Evolutionary conservation across 1,139 yeast genomes (phyloP).

Genomic region (Pichia sp.): DNA sequence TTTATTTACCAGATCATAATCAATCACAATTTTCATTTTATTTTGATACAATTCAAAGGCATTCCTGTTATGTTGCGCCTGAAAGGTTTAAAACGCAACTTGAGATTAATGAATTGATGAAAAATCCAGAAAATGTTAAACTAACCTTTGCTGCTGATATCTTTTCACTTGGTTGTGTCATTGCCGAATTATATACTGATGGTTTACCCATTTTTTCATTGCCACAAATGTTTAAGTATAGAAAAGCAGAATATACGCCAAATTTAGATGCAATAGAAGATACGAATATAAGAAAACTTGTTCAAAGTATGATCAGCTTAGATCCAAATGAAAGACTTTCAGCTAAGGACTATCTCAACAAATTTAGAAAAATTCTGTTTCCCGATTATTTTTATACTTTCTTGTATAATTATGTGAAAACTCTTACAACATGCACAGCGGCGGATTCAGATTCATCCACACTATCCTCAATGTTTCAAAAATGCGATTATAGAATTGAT

Average conservation of each 20-base stretch:
- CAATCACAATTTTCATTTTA: conserved; percentile 92
- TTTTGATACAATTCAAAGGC: conserved; percentile 81
- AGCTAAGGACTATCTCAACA: conserved; percentile 47
- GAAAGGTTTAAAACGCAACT: conserved; percentile 60
- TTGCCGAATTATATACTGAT: conserved; percentile 82
- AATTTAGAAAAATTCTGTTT: conserved; percentile 48
- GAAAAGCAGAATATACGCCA: conserved; percentile 61
- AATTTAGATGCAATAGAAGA: conserved; percentile 51
- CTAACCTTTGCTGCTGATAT: conserved; percentile 72
- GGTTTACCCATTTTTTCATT: conserved; percentile 83
- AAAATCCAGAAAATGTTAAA: conserved; percentile 32
- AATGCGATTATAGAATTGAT: conserved; percentile 56
- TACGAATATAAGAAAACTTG: conserved; percentile 43
- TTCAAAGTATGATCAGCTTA: conserved; percentile 54
- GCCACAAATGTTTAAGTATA: conserved; percentile 80
- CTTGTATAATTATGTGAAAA: conserved; percentile 58
- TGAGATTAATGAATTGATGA: conserved; percentile 24
- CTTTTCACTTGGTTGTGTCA: conserved; percentile 86
- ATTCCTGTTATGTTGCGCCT: conserved; percentile 90
- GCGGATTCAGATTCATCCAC: neutral
- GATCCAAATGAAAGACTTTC: conserved; percentile 56
- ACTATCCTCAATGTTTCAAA: conserved; percentile 23
- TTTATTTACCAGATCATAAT: conserved; percentile 81
- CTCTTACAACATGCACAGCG: conserved; percentile 30
- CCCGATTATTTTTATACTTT: conserved; percentile 69